Conservation (phyloP, 2,329 filamentous ascomycete species). For the Lecanoromycetidae sp. region DNA sequence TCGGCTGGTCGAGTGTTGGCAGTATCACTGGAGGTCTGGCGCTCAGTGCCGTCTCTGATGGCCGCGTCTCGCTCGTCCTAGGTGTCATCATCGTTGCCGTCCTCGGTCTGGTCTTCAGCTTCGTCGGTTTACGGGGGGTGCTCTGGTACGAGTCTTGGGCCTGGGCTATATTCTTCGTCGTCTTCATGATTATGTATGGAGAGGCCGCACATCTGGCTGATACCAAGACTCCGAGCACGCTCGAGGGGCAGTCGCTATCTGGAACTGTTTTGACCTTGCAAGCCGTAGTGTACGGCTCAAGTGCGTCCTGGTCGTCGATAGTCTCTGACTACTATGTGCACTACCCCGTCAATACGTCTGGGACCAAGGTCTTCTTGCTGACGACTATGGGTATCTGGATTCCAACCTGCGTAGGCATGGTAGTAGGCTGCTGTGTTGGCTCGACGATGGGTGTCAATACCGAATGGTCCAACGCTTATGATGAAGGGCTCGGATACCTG, state of each 20-base stretch:
- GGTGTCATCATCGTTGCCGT: conserved; percentile 19
- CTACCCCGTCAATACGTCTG: conserved; percentile 36
- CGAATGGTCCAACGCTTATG: conserved; percentile 31
- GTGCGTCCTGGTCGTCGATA: conserved; percentile 36
- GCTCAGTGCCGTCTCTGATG: conserved; percentile 19
- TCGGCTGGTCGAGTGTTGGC: conserved; percentile 21
- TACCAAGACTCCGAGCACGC: conserved; percentile 26
- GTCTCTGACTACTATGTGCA: conserved; percentile 37
- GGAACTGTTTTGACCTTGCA: conserved; percentile 34
- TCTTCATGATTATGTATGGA: conserved; percentile 40
- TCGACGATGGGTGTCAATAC: conserved; percentile 32
- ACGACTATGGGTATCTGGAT: conserved; percentile 38
- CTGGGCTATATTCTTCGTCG: conserved; percentile 30
- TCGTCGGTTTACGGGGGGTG: conserved; percentile 22
- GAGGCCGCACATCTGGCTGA: conserved; percentile 34
- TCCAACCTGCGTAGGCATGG: conserved; percentile 39
- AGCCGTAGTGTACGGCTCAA: conserved; percentile 36
- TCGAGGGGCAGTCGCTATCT: conserved; percentile 29
- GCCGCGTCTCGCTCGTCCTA: conserved; percentile 15
- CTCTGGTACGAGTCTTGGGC: conserved; percentile 20
- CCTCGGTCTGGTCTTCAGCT: conserved; percentile 20
- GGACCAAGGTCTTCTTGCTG: conserved; percentile 37
- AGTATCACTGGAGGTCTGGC: conserved; percentile 19
- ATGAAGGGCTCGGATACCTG: conserved; percentile 35
- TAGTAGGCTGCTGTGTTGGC: conserved; percentile 34